phyloP scores from a whole-genome alignment of 106 monocot species.

The Vanilla planifolia region DNA sequence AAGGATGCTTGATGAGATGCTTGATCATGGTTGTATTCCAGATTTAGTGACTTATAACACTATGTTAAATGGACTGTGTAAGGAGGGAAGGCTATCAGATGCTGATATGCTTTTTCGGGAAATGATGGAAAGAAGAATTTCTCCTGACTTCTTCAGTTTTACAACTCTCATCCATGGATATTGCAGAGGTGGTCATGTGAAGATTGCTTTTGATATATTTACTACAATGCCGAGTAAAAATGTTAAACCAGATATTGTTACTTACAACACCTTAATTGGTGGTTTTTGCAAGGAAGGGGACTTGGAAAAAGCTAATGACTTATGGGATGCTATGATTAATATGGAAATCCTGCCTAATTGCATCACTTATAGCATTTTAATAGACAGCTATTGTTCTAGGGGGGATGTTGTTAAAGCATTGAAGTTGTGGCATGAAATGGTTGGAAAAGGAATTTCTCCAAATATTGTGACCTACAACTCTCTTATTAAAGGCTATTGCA shows the following conservation, averaged over 20 bases:
- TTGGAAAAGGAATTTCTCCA: slow-evolving; percentile 45
- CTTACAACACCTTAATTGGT: slow-evolving; percentile 88
- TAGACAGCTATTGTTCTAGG: slow-evolving; percentile 54
- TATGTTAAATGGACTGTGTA: slow-evolving; percentile 75
- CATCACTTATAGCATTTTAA: slow-evolving; percentile 69
- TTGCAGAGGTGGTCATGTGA: slow-evolving; percentile 46
- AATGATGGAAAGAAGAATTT: slow-evolving; percentile 68
- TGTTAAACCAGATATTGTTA: slow-evolving; percentile 75
- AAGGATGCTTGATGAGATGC: slow-evolving; percentile 69
- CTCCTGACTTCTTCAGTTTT: slow-evolving; percentile 69
- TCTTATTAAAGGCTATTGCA: slow-evolving; percentile 75
- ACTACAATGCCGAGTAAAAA: slow-evolving; percentile 46
- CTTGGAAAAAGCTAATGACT: slow-evolving; percentile 49
- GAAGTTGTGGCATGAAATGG: slow-evolving; percentile 66
- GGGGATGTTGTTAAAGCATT: slow-evolving; percentile 55
- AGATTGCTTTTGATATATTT: slow-evolving; percentile 49
- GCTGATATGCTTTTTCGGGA: slow-evolving; percentile 59
- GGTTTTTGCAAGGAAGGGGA: slow-evolving; percentile 82
- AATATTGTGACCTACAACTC: slow-evolving; percentile 79
- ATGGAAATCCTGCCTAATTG: slow-evolving; percentile 55
- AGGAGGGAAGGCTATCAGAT: slow-evolving; percentile 48
- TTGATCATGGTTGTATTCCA: slow-evolving; percentile 41
- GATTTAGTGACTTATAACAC: slow-evolving; percentile 89
- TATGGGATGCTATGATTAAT: slow-evolving; percentile 71
- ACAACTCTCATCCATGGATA: slow-evolving; percentile 86